A percentile compares a stretch with the other conserved stretches of the same genome.
Evolutionary conservation across 176 grass and related monocot genomes (phyloP).

Genomic region (Oryza longistaminata): DNA sequence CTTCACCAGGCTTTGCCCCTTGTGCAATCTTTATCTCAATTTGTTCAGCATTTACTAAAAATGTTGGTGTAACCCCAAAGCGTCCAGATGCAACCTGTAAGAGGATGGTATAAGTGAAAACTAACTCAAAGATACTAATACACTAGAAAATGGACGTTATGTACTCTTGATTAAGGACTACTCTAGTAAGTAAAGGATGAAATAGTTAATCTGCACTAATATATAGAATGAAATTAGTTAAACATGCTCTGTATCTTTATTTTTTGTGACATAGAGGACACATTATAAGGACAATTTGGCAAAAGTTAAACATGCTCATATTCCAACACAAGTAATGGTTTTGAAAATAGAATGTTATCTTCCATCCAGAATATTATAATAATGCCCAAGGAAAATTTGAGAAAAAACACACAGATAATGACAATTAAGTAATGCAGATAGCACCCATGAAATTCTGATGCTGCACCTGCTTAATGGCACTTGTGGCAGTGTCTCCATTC

Average conservation of each 20-base stretch:
- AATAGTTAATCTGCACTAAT: not conserved
- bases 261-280: not conserved
- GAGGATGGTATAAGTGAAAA: constrained; percentile 17
- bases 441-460: constrained; percentile 3
- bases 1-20: constrained; percentile 99
- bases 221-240: constrained; percentile 6
- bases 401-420: not conserved
- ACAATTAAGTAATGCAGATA: not conserved
- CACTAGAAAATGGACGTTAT: constrained; percentile 21
- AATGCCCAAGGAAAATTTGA: constrained; percentile 15
- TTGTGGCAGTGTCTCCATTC: constrained; percentile 98
- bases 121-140: constrained; percentile 39
- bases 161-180: not conserved
- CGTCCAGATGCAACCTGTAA: constrained; percentile 97
- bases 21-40: constrained; percentile 99
- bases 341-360: constrained; percentile 12
- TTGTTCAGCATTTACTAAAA: constrained; percentile 94
- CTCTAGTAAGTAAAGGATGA: not conserved
- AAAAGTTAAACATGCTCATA: not conserved
- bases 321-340: not conserved
- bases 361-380: constrained; percentile 3
- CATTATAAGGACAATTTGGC: constrained; percentile 4
- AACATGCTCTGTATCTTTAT: constrained; percentile 12
- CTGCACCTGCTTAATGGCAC: constrained; percentile 96
- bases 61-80: constrained; percentile 99